These are phyloP conservation scores for Paspalum vaginatum DNA, from an alignment of 176 grass and related monocot species.

Conservation along the genomic window DNA sequence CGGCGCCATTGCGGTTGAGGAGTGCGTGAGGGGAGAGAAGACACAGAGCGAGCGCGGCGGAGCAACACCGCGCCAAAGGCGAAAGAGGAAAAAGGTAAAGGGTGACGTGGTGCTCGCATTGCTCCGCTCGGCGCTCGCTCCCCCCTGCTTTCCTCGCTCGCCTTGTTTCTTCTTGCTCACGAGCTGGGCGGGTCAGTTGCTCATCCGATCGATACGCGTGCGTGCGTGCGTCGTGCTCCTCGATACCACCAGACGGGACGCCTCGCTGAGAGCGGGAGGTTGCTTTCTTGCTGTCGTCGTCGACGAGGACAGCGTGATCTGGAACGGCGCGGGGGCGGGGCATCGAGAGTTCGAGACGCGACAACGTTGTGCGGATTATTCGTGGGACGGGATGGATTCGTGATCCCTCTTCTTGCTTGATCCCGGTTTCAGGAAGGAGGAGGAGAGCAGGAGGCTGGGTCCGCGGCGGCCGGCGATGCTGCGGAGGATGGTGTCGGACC, in stretches of 20 bases:
- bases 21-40: conserved; percentile 4
- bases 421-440: conserved; percentile 20
- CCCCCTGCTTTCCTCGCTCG: background rate
- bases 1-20: conserved; percentile 30
- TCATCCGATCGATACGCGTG: background rate
- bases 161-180: conserved; percentile 37
- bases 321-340: background rate
- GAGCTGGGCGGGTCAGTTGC: background rate
- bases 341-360: background rate
- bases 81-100: conserved; percentile 18
- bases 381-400: background rate
- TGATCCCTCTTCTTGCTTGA: conserved; percentile 9
- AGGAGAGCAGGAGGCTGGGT: background rate
- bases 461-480: conserved; percentile 49
- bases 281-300: background rate
- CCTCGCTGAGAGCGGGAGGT: background rate
- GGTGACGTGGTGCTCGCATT: background rate
- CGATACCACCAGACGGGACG: background rate
- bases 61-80: background rate
- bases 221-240: background rate
- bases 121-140: conserved; percentile 1
- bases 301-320: background rate
- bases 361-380: conserved; percentile 9
- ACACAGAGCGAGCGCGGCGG: background rate
- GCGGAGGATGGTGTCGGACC: conserved; percentile 63